These are phyloP conservation scores for Prunus campanulata DNA, from an alignment of 306 rosid species.

Conservation along the genomic window DNA sequence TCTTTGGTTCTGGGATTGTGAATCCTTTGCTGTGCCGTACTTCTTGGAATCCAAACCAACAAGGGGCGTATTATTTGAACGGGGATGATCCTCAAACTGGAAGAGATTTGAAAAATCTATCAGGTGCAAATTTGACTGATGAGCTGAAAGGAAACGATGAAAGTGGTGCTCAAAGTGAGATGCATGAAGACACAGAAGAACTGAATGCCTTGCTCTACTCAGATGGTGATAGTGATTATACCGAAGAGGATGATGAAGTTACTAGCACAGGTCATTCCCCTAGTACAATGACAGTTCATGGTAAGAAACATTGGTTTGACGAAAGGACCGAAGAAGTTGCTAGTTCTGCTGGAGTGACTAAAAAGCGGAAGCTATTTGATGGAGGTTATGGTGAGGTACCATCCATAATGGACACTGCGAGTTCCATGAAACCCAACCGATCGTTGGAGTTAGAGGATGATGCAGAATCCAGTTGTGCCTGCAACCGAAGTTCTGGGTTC, in stretches of 20 bases:
- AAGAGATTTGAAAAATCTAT: slow-evolving; percentile 32
- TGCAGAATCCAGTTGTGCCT: slow-evolving; percentile 73
- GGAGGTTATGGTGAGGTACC: slow-evolving; percentile 32
- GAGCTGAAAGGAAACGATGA: slow-evolving; percentile 45
- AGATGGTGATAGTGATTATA: slow-evolving; percentile 50
- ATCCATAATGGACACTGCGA: slow-evolving; percentile 52
- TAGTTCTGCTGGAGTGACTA: slow-evolving; percentile 53
- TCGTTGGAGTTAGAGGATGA: slow-evolving; percentile 41
- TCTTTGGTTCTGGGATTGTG: slow-evolving; percentile 56
- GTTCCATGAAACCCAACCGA: slow-evolving; percentile 47
- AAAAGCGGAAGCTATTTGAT: slow-evolving; percentile 62
- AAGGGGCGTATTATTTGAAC: slow-evolving; percentile 27
- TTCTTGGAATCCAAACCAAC: slow-evolving; percentile 44
- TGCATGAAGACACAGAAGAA: slow-evolving; percentile 94
- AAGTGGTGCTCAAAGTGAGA: slow-evolving; percentile 62
- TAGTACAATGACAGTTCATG: slow-evolving; percentile 59
- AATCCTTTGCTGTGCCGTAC: slow-evolving; percentile 48
- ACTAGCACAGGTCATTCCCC: slow-evolving; percentile 98
- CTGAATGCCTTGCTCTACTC: slow-evolving; percentile 91
- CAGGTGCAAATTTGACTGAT: slow-evolving; percentile 41
- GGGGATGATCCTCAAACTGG: slow-evolving; percentile 29
- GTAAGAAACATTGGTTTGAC: slow-evolving; percentile 26
- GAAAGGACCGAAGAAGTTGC: slow-evolving; percentile 53
- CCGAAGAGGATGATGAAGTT: slow-evolving; percentile 78
- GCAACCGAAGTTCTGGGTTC: slow-evolving; percentile 31